Base-by-base conservation (phyloP, 2,329 filamentous ascomycete species). In the Rhinocladiella mackenziei region DNA sequence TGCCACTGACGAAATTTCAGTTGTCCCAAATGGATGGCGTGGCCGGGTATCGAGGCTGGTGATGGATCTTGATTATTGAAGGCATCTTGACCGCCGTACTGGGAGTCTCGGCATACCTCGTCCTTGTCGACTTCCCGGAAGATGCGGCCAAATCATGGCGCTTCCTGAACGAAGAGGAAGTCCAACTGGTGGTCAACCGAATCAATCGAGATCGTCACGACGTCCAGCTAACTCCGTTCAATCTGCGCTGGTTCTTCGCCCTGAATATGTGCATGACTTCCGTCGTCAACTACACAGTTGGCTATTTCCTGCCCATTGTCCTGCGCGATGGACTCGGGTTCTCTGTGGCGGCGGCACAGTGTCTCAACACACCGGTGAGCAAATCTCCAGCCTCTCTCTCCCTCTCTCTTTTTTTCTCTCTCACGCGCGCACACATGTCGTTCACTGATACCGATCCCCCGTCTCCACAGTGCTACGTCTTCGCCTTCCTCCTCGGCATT, bases 271-370 rank as follows among this genome's bases (percentile, higher is more conserved):
- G 49, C 22, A 30, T 52, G 10, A 77, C 78, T 2, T 89, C 85
- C 0, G 85, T 84, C 9, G 77, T 86, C 37, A 76, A 76, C 14
- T 92, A 92, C 60, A 80, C 85, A 0, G 75, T 92, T 6, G 83
- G 84, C 2, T 91, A 86, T 63, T 89, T 89, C 60, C 67, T 91
- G 4, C 86, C 86, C 5, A 78, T 89, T 58, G 85, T 92, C 55
- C 78, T 94, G 3, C 60, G 62, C 5, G 54, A 66, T 17, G 74
- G 75, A n/a, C 77, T 89, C 70, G 75, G 77, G 8, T 89, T 86
- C 68, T 69, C 63, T 33, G 70, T 82, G 3, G 81, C 74, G 5
- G 70, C 70, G 37, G 72, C 83, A 0, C 84, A 88, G 65, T 87
- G 83, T 59, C 77, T 89, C 3, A 75, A 83, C 5, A 84, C 85